phyloP scores from a whole-genome alignment of 768 basidiomycete species.

The Pleurotus pulmonarius region DNA sequence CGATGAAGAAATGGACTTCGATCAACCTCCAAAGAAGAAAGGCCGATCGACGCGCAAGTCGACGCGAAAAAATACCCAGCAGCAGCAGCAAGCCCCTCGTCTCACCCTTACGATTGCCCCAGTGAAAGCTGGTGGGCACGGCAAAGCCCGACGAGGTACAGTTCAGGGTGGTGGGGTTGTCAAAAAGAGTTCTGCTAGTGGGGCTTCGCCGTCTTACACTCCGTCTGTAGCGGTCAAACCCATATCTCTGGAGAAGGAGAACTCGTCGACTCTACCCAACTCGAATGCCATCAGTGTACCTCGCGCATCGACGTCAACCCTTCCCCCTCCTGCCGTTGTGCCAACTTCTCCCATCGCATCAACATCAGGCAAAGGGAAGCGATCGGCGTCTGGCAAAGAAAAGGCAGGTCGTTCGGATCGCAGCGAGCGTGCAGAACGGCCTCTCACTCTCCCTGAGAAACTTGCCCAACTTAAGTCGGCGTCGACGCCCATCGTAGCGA shows the following conservation, averaged over 20 bases:
- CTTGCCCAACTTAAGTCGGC: background rate
- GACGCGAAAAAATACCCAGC: slow-evolving; percentile 8
- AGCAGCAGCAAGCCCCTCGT: slow-evolving; percentile 20
- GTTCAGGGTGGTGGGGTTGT: slow-evolving; percentile 71
- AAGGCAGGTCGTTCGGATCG: background rate
- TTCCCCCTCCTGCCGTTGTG: slow-evolving; percentile 8
- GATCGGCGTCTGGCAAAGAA: slow-evolving; percentile 1
- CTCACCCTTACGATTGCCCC: slow-evolving; percentile 47
- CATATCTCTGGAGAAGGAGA: slow-evolving; percentile 32
- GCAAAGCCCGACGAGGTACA: slow-evolving; percentile 60
- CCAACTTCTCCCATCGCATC: slow-evolving; percentile 11
- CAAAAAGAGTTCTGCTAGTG: slow-evolving; percentile 44
- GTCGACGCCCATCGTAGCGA: slow-evolving; percentile 2
- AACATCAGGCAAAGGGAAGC: background rate
- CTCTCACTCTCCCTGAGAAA: slow-evolving; percentile 3
- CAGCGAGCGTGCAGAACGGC: slow-evolving; percentile 2
- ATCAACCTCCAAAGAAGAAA: slow-evolving; percentile 16
- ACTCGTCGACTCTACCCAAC: slow-evolving; percentile 7
- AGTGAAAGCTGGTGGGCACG: slow-evolving; percentile 57
- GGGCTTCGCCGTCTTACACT: slow-evolving; percentile 10
- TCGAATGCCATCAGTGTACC: background rate
- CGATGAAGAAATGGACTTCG: slow-evolving; percentile 27
- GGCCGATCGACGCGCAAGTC: slow-evolving; percentile 7
- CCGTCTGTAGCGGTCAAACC: slow-evolving; percentile 10
- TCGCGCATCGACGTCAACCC: slow-evolving; percentile 20